These are phyloP conservation scores for Ophiocordyceps sinensis DNA, from an alignment of 2,329 filamentous ascomycete genomes.

Conservation along the genomic window DNA sequence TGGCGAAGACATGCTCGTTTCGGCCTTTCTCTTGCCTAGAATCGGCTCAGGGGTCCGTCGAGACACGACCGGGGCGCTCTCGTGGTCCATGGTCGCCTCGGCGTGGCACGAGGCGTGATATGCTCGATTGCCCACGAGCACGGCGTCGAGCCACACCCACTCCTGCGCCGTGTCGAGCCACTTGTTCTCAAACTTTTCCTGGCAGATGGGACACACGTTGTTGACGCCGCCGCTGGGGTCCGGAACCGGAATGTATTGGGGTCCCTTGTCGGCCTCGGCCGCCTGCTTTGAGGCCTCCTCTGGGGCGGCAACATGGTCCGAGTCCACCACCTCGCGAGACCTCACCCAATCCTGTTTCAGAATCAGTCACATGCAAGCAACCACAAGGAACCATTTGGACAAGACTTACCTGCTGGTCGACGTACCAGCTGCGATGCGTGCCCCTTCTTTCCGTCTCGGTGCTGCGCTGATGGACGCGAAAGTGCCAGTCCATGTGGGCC, in stretches of 20 bases:
- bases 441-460: constrained; percentile 73
- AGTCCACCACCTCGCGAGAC: constrained; percentile 66
- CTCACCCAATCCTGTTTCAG: constrained; percentile 67
- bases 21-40: constrained; percentile 62
- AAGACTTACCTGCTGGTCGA: constrained; percentile 62
- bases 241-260: constrained; percentile 70
- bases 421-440: constrained; percentile 88
- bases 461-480: constrained; percentile 80
- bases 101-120: constrained; percentile 85
- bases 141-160: constrained; percentile 90
- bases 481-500: constrained; percentile 96
- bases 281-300: constrained; percentile 18
- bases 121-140: constrained; percentile 61
- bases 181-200: constrained; percentile 83
- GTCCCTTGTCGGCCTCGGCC: constrained; percentile 23
- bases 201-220: constrained; percentile 80
- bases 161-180: constrained; percentile 91
- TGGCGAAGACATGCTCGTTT: constrained; percentile 32
- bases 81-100: constrained; percentile 59
- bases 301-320: constrained; percentile 27
- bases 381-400: not conserved
- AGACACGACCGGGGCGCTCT: constrained; percentile 24
- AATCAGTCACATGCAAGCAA: not conserved
- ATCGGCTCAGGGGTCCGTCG: constrained; percentile 48
- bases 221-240: constrained; percentile 62